Conservation (phyloP, 768 basidiomycete genomes). For the Dentipellis sp. region DNA sequence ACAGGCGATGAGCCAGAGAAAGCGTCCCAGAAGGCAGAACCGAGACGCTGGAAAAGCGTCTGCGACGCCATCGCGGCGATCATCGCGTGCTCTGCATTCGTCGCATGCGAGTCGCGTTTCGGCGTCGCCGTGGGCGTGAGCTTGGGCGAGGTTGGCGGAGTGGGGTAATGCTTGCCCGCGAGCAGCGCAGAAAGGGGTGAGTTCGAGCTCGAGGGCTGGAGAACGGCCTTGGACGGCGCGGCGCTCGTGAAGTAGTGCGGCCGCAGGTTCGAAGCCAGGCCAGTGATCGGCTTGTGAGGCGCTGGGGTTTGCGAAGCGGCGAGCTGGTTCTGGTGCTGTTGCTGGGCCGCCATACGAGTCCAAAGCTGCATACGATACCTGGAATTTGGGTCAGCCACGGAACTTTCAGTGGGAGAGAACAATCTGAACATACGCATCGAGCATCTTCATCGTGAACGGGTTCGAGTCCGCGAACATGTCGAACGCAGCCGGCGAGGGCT, state of each 20-base stretch:
- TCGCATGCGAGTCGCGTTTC: constrained; percentile 24
- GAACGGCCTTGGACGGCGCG: constrained; percentile 6
- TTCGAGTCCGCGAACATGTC: constrained; percentile 75
- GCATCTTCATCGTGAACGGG: constrained; percentile 78
- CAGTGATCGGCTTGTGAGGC: constrained; percentile 17
- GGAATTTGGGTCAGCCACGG: constrained; percentile 2
- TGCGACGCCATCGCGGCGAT: constrained; percentile 72
- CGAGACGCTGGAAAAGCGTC: constrained; percentile 63
- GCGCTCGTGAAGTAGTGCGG: constrained; percentile 30
- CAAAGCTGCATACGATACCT: constrained; percentile 87
- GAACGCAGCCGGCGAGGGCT: constrained; percentile 37
- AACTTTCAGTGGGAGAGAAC: constrained; percentile 3
- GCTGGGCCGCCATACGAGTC: constrained; percentile 79
- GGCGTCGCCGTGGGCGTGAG: constrained; percentile 20
- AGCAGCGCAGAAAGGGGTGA: constrained; percentile 25
- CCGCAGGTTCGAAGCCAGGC: constrained; percentile 23
- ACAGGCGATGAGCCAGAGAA: constrained; percentile 45
- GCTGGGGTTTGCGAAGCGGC: constrained; percentile 29
- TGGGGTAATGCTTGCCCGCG: constrained; percentile 39
- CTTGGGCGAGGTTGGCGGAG: constrained; percentile 36
- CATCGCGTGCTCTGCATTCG: constrained; percentile 35
- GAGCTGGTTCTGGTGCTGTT: constrained; percentile 31
- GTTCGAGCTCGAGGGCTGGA: constrained; percentile 3
- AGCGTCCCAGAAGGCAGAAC: constrained; percentile 81
- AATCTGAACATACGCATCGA: constrained; percentile 56